phyloP scores from a whole-genome alignment of 768 basidiomycete genomes.

The Pleurotus djamor region DNA sequence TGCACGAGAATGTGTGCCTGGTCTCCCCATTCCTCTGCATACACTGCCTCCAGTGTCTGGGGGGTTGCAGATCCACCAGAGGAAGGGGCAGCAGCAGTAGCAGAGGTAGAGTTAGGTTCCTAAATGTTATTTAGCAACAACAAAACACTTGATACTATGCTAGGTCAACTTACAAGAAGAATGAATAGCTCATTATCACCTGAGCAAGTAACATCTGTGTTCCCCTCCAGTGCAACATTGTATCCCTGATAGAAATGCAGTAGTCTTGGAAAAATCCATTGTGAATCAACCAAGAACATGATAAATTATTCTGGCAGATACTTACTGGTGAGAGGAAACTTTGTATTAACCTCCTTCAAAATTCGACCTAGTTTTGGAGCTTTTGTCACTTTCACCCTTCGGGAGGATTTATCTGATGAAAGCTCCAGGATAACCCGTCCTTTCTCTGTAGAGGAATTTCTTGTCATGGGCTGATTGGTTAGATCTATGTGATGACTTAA shows the following conservation, averaged over 20 bases:
- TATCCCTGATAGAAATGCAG: background rate
- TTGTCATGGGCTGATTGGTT: too few species aligned
- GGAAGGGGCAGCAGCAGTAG: background rate
- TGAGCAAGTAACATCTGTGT: background rate
- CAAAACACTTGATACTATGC: background rate
- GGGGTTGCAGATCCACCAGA: background rate
- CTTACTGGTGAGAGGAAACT: too few species aligned
- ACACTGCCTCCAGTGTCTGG: background rate
- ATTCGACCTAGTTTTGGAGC: too few species aligned
- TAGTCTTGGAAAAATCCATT: too few species aligned
- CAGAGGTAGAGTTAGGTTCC: background rate
- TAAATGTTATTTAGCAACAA: background rate
- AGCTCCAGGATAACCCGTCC: too few species aligned
- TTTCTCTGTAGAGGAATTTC: too few species aligned
- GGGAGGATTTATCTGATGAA: too few species aligned
- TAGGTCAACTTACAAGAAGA: background rate
- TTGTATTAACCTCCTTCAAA: too few species aligned
- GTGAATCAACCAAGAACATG: too few species aligned
- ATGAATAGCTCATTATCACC: background rate
- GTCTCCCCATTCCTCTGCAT: background rate
- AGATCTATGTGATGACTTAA: too few species aligned
- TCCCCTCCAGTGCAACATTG: background rate
- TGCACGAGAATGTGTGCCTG: background rate
- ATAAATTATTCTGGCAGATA: too few species aligned
- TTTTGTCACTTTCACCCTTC: too few species aligned